These are phyloP conservation scores for Mycogone perniciosa DNA, from an alignment of 2,329 filamentous ascomycete genomes.

Conservation along the genomic window DNA sequence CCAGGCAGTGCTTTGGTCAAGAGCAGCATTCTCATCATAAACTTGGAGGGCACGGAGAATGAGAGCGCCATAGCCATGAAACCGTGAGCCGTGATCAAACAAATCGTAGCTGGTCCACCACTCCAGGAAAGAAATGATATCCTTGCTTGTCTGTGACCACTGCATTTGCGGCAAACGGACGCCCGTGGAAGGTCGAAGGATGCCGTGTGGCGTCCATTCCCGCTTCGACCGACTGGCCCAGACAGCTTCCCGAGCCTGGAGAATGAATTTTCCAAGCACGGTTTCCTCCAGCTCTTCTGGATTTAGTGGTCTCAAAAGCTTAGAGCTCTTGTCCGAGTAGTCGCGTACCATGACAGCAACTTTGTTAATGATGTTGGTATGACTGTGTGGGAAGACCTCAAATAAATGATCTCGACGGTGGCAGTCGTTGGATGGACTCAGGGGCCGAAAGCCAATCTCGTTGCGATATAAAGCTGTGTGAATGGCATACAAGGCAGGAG, in stretches of 20 bases:
- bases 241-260: conserved; percentile 44
- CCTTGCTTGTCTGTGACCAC: conserved; percentile 29
- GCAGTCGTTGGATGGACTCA: conserved; percentile 41
- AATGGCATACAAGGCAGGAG: conserved; percentile 59
- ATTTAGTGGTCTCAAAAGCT: conserved; percentile 13
- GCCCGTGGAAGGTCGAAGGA: conserved; percentile 27
- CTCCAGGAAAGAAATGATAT: conserved; percentile 63
- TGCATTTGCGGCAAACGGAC: conserved; percentile 16
- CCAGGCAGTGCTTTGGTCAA: conserved; percentile 44
- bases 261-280: conserved; percentile 39
- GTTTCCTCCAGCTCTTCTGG: conserved; percentile 16
- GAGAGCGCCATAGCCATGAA: conserved; percentile 56
- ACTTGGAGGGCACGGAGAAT: conserved; percentile 56
- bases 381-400: conserved; percentile 41
- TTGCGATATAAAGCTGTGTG: conserved; percentile 57
- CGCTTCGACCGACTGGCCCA: conserved; percentile 44
- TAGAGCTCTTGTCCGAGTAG: conserved; percentile 21
- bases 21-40: conserved; percentile 42
- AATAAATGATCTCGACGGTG: conserved; percentile 51
- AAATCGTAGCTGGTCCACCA: conserved; percentile 56
- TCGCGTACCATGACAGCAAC: conserved; percentile 29
- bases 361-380: conserved; percentile 24
- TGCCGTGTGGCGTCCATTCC: conserved; percentile 44
- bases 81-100: conserved; percentile 45
- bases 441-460: conserved; percentile 52